Base-by-base conservation (phyloP, 2,329 filamentous ascomycete species). In the Hymenoscyphus linearis region DNA sequence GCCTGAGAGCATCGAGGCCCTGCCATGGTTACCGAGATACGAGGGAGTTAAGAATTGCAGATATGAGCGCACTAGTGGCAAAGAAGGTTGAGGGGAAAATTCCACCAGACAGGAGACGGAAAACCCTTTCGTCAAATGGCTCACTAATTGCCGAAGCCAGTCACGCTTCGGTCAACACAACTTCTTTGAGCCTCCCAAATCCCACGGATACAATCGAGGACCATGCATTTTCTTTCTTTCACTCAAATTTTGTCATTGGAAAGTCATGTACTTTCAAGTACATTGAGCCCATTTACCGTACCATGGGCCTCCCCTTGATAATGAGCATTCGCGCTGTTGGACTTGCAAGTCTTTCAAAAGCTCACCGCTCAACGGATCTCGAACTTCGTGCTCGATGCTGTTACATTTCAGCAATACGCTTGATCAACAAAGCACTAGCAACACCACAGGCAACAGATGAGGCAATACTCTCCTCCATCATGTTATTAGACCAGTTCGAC, bases 401-500 rank as follows among this genome's bases (percentile, higher is more conserved):
- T 65, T 83, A 83, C 64, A 77, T 76, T 10, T 75, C 77, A 3
- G 80, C 80, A 9, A 74, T 83, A 2, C 73, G 74, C 12, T 67
- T 82, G 60, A 79, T 77, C 12, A 80, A 81, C 57, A 69, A 73
- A 16, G 78, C 80, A 1, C 73, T 83, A 13, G 70, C 72, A 44
- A 71, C 79, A 57, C 75, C 78, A 0, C 76, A 80, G 61, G 77
- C 77, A 2, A 69, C 77, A 62, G 78, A 79, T 62, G 80, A 82
- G 65, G 79, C 75, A 55, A 82, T 80, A 1, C 79, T 83, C 76
- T 76, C 82, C 7, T 77, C 78, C 1, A 75, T 82, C 16, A 74
- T 83, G 55, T 78, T 83, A 52, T 74, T 83, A 12, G 77, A 79
- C 55, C 78, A 80, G 4, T 82, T 80, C 64, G 80, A 82, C 67